These are phyloP conservation scores for Suillus spraguei DNA, from an alignment of 768 basidiomycete species.

Conservation along the genomic window DNA sequence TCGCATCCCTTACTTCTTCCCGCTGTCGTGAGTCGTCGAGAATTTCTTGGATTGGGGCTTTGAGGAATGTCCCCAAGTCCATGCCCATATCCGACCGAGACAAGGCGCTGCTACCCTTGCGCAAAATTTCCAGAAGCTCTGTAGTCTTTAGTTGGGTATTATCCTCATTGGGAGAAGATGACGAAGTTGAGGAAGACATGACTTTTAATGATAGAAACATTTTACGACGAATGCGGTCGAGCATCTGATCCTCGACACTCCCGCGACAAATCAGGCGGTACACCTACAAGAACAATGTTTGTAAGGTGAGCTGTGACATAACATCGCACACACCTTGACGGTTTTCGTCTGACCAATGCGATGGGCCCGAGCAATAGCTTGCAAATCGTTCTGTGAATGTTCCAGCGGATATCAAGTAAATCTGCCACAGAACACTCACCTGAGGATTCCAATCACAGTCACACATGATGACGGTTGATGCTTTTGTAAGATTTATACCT, in stretches of 20 bases:
- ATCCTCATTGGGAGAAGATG: constrained; percentile 25
- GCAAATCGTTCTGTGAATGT: constrained; percentile 64
- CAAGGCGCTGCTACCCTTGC: constrained; percentile 60
- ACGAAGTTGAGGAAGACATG: constrained; percentile 45
- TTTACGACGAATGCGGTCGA: constrained; percentile 71
- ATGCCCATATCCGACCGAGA: constrained; percentile 39
- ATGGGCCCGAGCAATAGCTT: constrained; percentile 85
- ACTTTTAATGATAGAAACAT: constrained; percentile 67
- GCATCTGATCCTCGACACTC: constrained; percentile 77
- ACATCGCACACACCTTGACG: constrained; percentile 49
- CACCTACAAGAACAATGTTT: not conserved
- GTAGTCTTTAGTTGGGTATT: constrained; percentile 36
- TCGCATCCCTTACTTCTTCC: constrained; percentile 45
- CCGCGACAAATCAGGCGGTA: constrained; percentile 70
- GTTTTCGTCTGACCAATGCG: constrained; percentile 76
- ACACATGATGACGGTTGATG: constrained; percentile 79
- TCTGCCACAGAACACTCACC: constrained; percentile 25
- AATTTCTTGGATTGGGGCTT: constrained; percentile 46
- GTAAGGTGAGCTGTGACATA: not conserved
- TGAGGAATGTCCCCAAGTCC: constrained; percentile 46
- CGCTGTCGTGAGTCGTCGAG: constrained; percentile 46
- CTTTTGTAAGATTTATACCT: constrained; percentile 85
- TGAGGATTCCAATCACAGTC: constrained; percentile 70
- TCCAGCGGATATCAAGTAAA: constrained; percentile 12
- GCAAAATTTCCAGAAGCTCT: constrained; percentile 59